phyloP scores from a whole-genome alignment of 345 rosid species.

The Boechera retrofracta region DNA sequence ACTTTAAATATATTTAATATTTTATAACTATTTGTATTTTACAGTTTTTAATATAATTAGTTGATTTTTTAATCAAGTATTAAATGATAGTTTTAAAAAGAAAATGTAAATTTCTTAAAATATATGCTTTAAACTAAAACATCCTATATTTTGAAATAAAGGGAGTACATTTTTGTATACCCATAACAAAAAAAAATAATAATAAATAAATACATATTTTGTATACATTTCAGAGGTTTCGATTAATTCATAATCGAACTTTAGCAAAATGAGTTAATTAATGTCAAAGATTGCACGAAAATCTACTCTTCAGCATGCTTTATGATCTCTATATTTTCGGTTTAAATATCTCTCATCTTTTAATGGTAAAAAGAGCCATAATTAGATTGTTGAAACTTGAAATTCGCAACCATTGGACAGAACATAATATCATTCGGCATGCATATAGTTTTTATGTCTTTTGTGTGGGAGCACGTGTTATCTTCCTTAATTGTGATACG shows the following conservation, averaged over 20 bases:
- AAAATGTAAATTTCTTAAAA: too few relatives aligned
- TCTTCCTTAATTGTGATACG: conserved; percentile 21
- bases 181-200: too few relatives aligned
- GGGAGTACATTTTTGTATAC: too few relatives aligned
- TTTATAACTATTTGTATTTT: too few relatives aligned
- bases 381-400: conserved; percentile 41
- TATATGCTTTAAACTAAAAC: too few relatives aligned
- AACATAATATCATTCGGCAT: conserved; percentile 35
- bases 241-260: not conserved
- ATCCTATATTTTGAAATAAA: too few relatives aligned
- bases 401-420: conserved; percentile 29
- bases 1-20: too few relatives aligned
- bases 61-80: too few relatives aligned
- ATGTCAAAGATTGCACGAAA: conserved; percentile 21
- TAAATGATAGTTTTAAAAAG: too few relatives aligned
- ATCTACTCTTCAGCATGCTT: conserved; percentile 11
- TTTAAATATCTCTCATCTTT: not conserved
- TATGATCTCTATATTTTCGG: not conserved
- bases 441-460: conserved; percentile 38
- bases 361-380: not conserved
- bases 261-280: not conserved
- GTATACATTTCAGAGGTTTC: not conserved
- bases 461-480: conserved; percentile 33
- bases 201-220: not conserved
- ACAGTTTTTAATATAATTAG: too few relatives aligned